Percentiles rank a stretch among this genome's conserved stretches.
These are phyloP conservation scores for Colletotrichum falcatum DNA, from an alignment of 2,329 filamentous ascomycete genomes.

Conservation along the genomic window DNA sequence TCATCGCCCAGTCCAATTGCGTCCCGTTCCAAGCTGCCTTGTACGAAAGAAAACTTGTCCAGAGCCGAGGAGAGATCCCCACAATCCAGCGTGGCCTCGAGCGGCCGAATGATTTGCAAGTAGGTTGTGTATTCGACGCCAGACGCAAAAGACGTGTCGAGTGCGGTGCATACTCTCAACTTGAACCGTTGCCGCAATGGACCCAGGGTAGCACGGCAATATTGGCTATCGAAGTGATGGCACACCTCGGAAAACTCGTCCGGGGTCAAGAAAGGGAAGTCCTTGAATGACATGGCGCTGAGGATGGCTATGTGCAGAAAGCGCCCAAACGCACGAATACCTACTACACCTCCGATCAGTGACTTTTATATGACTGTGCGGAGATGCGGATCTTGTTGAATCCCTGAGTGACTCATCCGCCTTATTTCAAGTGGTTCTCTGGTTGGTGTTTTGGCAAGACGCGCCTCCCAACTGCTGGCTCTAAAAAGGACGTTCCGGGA, in stretches of 20 bases:
- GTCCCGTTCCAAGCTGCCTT: constrained; percentile 35
- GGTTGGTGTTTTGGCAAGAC: background rate
- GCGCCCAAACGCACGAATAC: background rate
- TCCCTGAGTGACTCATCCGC: background rate
- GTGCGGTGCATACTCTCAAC: constrained; percentile 63
- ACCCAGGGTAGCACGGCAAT: constrained; percentile 69
- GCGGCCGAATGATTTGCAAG: constrained; percentile 66
- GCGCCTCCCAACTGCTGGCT: background rate
- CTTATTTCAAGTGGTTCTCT: background rate
- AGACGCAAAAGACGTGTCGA: constrained; percentile 58
- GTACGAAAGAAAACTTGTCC: constrained; percentile 58
- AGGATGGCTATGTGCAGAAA: background rate
- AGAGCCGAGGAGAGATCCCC: constrained; percentile 61
- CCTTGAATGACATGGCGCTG: constrained; percentile 50
- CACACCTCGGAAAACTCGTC: constrained; percentile 76
- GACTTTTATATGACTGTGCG: background rate
- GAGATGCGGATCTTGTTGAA: background rate
- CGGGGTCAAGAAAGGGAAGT: constrained; percentile 71
- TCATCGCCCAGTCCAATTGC: constrained; percentile 51
- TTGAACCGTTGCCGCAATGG: constrained; percentile 66
- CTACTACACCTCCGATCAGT: background rate
- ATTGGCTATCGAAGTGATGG: constrained; percentile 69
- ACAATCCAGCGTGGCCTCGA: constrained; percentile 59
- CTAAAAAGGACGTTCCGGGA: background rate
- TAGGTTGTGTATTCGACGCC: constrained; percentile 63